Conservation (phyloP, 2,329 filamentous ascomycete species). For the Cercospora nicotianae region DNA sequence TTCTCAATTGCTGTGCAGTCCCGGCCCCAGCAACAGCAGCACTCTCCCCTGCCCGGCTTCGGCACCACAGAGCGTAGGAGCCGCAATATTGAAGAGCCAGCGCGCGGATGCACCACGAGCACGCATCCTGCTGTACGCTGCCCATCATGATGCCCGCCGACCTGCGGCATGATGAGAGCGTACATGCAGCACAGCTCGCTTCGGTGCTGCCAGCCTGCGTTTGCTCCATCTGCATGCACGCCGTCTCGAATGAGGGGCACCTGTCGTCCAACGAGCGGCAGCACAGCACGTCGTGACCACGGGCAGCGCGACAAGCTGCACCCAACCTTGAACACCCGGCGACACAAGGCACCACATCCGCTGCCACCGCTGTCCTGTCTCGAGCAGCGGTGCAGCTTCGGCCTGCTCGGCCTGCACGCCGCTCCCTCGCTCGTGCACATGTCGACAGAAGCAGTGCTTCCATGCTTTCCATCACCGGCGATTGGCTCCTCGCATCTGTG, state of each 20-base stretch:
- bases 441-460: slow-evolving; percentile 8
- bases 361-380: slow-evolving; percentile 4
- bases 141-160: not conserved
- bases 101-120: not conserved
- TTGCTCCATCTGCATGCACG: slow-evolving; percentile 8
- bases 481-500: not conserved
- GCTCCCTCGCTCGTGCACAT: slow-evolving; percentile 10
- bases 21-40: not conserved
- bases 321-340: slow-evolving; percentile 17
- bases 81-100: not conserved
- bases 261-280: not conserved
- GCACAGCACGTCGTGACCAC: not conserved
- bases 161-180: not conserved
- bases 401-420: not conserved
- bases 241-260: slow-evolving; percentile 5
- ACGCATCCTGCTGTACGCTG: not conserved
- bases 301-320: slow-evolving; percentile 16
- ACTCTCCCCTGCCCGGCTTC: not conserved
- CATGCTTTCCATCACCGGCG: not conserved
- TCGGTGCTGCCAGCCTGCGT: slow-evolving; percentile 1
- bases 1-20: not conserved
- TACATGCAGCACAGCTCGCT: not conserved
- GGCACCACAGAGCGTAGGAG: not conserved
- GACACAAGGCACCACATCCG: slow-evolving; percentile 15
- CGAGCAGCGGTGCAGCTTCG: slow-evolving; percentile 8